Percentiles rank a stretch among this genome's conserved stretches.
Evolutionary conservation across 306 rosid species (phyloP).

Genomic region (Neltuma alba): DNA sequence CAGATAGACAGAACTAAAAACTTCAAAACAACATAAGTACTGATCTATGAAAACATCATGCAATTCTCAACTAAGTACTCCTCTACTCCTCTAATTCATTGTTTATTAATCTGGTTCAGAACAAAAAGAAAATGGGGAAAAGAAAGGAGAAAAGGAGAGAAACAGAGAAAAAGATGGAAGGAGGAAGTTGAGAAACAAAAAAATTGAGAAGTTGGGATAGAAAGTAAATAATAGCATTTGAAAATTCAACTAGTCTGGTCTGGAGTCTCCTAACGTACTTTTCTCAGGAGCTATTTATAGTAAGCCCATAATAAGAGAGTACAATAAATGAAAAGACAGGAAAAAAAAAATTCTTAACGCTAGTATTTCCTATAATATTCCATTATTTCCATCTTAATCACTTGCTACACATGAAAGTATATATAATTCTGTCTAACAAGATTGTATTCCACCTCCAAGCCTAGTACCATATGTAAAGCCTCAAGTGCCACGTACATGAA

Average conservation of each 20-base stretch:
- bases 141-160: not conserved
- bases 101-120: not conserved
- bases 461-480: constrained; percentile 11
- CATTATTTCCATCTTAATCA: not conserved
- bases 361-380: not conserved
- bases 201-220: not conserved
- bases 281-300: not conserved
- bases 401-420: constrained; percentile 8
- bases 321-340: not conserved
- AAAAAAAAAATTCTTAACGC: not conserved
- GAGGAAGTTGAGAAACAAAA: not conserved
- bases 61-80: constrained; percentile 22
- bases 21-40: constrained; percentile 19
- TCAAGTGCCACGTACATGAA: constrained; percentile 4
- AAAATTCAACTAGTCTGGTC: not conserved
- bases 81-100: constrained; percentile 23
- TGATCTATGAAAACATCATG: constrained; percentile 17
- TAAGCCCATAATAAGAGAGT: not conserved
- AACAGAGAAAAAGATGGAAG: not conserved
- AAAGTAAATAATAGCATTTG: not conserved
- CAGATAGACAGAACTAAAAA: constrained; percentile 11
- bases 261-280: not conserved
- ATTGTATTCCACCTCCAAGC: not conserved
- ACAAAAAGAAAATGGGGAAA: not conserved
- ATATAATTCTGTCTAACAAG: constrained; percentile 5